Base-by-base conservation (phyloP, 257 asterid genomes). In the Osmanthus fragrans region DNA sequence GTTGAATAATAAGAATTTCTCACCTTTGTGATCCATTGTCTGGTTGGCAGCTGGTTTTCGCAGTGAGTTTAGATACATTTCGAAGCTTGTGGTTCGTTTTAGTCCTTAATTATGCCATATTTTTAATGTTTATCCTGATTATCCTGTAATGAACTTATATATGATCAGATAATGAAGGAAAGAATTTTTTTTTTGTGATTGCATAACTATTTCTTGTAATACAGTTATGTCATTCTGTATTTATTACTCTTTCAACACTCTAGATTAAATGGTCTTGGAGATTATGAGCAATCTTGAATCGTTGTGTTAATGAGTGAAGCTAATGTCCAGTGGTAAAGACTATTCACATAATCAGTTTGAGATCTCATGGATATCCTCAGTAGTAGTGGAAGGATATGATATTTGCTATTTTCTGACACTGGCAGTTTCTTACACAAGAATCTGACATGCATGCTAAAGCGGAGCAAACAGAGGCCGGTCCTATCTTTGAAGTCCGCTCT, bases 371-470 rank as follows among this genome's bases (percentile, higher is more conserved):
- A 74, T 65, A 36, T 39, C 25, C 33, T 42, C 72, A 73, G 40
- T 21, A 29, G 19, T 63, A 60, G 39, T 54, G 68, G 73, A 42
- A 9, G 47, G 8, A 23, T 34, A 37, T 81, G 75, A 81, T n/a
- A 47, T 65, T 51, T 65, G 73, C 69, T 70, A 77, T 80, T 76
- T 32, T 80, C 34, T 73, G 75, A 77, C 70, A 18, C 18, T 78
- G 56, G 34, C 89, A 85, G 94, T 87, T 87, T 69, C 75, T 77
- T 79, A 23, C 82, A 12, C 87, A 88, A 78, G 90, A 85, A 68
- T 76, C 82, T 30, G 86, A 72, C 80, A 68, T 86, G 86, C 86
- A 68, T 73, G 81, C 83, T 64, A 87, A 90, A 81, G 76, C 51
- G 32, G 96, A 91, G 84, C 83, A 63, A 82, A 79, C 81, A 16